phyloP scores from a whole-genome alignment of 2,329 filamentous ascomycete genomes.

The Xylaria sp. region DNA sequence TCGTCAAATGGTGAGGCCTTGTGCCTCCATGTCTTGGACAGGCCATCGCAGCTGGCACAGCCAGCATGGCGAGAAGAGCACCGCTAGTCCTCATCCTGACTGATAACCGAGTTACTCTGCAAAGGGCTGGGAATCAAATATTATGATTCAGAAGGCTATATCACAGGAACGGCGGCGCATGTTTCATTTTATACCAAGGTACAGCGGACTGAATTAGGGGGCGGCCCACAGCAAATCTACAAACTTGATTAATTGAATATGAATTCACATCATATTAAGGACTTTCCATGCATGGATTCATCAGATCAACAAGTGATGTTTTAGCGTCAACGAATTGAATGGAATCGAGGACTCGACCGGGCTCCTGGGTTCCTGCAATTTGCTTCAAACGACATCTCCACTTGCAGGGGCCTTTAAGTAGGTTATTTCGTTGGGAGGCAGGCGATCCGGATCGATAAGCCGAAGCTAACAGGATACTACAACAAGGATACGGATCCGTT shows the following conservation, averaged over 20 bases:
- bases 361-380: constrained; percentile 33
- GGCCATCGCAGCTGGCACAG: constrained; percentile 26
- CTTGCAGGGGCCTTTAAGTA: constrained; percentile 16
- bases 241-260: neutral
- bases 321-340: neutral
- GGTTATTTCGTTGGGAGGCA: neutral
- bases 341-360: constrained; percentile 11
- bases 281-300: constrained; percentile 1
- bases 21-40: constrained; percentile 19
- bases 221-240: constrained; percentile 1
- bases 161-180: constrained; percentile 1
- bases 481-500: neutral
- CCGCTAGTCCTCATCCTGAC: constrained; percentile 25
- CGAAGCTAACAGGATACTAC: constrained; percentile 14
- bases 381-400: constrained; percentile 31
- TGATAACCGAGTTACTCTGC: neutral
- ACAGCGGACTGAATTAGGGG: constrained; percentile 15
- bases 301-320: constrained; percentile 8
- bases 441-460: constrained; percentile 26
- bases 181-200: constrained; percentile 27
- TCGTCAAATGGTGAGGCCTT: constrained; percentile 1
- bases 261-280: constrained; percentile 20
- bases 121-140: neutral
- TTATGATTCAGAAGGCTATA: constrained; percentile 10
- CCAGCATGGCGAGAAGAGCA: constrained; percentile 27